phyloP scores from a whole-genome alignment of 2,329 filamentous ascomycete species.

The Fusarium marasasianum region DNA sequence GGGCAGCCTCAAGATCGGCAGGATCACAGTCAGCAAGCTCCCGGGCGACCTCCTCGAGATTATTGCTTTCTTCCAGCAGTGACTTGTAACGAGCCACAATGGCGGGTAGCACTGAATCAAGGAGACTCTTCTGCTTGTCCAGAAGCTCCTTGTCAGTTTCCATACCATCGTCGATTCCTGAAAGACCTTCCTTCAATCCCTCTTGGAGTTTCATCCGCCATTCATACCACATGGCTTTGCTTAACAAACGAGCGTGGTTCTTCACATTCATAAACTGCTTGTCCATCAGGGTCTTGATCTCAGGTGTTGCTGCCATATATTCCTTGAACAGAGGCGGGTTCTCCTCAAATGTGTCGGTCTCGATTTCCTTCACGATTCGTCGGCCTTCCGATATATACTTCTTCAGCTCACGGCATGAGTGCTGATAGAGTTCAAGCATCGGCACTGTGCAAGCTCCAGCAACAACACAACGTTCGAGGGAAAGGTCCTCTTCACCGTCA shows the following conservation, averaged over 20 bases:
- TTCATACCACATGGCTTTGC: slow-evolving; percentile 97
- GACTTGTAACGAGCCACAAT: slow-evolving; percentile 68
- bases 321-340: slow-evolving; percentile 93
- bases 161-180: slow-evolving; percentile 81
- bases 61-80: slow-evolving; percentile 71
- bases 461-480: slow-evolving; percentile 81
- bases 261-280: slow-evolving; percentile 98
- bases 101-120: slow-evolving; percentile 73
- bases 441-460: slow-evolving; percentile 92
- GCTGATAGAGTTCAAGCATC: slow-evolving; percentile 93
- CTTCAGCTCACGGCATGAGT: slow-evolving; percentile 94
- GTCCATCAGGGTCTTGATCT: slow-evolving; percentile 89
- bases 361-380: slow-evolving; percentile 88
- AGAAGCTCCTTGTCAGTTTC: slow-evolving; percentile 75
- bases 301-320: slow-evolving; percentile 85
- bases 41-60: slow-evolving; percentile 75
- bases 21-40: slow-evolving; percentile 84
- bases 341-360: slow-evolving; percentile 86
- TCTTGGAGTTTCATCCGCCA: slow-evolving; percentile 91
- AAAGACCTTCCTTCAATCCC: slow-evolving; percentile 82
- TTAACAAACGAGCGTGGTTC: slow-evolving; percentile 86
- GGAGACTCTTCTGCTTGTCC: slow-evolving; percentile 71
- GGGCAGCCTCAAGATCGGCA: slow-evolving; percentile 76
- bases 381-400: slow-evolving; percentile 95
- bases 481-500: slow-evolving; percentile 60